Percentiles rank a stretch among this genome's conserved stretches.
Evolutionary conservation across 163 green algal genomes (phyloP).

Genomic region (Chlorella variabilis): DNA sequence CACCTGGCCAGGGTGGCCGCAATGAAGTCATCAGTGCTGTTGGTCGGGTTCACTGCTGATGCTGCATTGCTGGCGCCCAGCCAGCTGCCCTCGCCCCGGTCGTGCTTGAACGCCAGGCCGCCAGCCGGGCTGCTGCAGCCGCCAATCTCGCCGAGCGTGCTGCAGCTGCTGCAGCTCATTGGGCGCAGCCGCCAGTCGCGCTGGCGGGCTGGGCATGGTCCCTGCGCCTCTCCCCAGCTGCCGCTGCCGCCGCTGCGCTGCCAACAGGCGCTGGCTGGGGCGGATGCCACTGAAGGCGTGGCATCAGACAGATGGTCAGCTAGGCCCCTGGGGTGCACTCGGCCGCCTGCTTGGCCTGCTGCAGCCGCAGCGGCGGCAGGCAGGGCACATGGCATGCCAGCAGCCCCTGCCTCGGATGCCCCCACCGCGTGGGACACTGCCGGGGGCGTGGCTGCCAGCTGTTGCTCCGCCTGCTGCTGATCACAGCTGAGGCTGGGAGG

Average conservation of each 20-base stretch:
- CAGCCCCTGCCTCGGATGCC: not conserved
- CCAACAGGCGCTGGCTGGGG: not conserved
- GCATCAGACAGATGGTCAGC: constrained; percentile 18
- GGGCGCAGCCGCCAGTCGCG: not conserved
- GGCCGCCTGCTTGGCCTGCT: not conserved
- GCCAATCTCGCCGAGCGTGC: too few species aligned
- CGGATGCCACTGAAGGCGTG: not conserved
- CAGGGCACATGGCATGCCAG: not conserved
- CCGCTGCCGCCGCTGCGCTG: too few species aligned
- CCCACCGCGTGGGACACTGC: not conserved
- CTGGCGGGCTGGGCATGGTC: too few species aligned
- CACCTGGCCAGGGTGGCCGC: not conserved
- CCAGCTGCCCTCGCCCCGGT: not conserved
- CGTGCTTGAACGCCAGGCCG: too few species aligned
- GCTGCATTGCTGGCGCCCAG: not conserved
- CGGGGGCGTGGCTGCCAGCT: not conserved
- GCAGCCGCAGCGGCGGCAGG: not conserved
- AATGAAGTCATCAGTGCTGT: too few species aligned
- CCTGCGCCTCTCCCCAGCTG: not conserved
- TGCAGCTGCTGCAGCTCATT: not conserved
- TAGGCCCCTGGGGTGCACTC: not conserved
- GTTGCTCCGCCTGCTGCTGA: too few species aligned
- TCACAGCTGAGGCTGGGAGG: too few species aligned
- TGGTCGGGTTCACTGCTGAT: too few species aligned
- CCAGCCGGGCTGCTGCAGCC: too few species aligned